These are phyloP conservation scores for Neopestalotiopsis rosae DNA, from an alignment of 2,329 filamentous ascomycete species.

Conservation along the genomic window DNA sequence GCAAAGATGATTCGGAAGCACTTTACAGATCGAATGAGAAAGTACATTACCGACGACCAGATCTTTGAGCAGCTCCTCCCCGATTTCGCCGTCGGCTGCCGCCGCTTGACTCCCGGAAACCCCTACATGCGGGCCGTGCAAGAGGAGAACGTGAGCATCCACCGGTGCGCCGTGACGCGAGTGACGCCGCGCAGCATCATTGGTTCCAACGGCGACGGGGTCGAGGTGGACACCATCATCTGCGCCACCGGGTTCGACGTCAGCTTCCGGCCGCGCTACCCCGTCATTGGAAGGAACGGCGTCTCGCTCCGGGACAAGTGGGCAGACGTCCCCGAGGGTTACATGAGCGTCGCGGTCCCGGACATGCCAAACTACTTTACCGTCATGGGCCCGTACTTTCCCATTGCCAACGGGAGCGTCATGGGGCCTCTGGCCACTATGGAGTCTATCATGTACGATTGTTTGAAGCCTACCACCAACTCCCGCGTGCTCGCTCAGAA, in stretches of 20 bases:
- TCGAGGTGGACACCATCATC: slow-evolving; percentile 8
- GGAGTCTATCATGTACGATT: neutral
- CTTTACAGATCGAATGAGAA: slow-evolving; percentile 45
- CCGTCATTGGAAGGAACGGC: slow-evolving; percentile 27
- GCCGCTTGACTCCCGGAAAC: slow-evolving; percentile 6
- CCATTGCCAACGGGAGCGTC: slow-evolving; percentile 32
- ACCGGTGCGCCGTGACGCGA: neutral
- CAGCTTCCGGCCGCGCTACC: slow-evolving; percentile 23
- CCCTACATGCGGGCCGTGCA: neutral
- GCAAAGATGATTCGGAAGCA: slow-evolving; percentile 48
- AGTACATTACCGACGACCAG: slow-evolving; percentile 28
- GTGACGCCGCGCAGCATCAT: neutral
- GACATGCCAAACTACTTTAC: slow-evolving; percentile 25
- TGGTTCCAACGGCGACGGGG: neutral
- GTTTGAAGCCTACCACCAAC: neutral
- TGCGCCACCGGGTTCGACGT: slow-evolving; percentile 15
- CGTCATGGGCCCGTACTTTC: slow-evolving; percentile 32
- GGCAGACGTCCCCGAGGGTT: slow-evolving; percentile 23
- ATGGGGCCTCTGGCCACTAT: slow-evolving; percentile 25
- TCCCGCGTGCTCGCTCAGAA: neutral
- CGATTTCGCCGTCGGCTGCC: slow-evolving; percentile 5
- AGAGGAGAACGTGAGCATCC: neutral
- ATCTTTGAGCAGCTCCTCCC: neutral
- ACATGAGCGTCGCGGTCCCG: slow-evolving; percentile 18
- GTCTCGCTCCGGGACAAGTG: slow-evolving; percentile 26